Conservation (phyloP, 106 monocot genomes). For the Apostasia shenzhenica region DNA sequence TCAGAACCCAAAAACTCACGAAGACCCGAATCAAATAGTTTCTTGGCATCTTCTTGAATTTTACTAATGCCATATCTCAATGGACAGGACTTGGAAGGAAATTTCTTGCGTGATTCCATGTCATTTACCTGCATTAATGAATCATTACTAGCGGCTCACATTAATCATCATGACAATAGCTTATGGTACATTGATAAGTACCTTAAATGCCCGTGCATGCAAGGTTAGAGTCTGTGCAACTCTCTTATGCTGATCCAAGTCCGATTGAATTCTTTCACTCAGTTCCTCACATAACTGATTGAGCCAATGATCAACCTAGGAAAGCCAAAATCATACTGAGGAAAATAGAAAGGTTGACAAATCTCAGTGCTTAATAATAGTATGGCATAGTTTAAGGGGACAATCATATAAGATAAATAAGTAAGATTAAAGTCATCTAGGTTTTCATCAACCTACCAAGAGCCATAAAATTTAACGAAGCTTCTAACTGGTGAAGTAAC, state of each 20-base stretch:
- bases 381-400: no score
- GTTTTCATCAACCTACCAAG: no score
- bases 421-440: no score
- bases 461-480: no score
- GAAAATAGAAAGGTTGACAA: background rate
- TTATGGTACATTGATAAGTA: conserved; percentile 5
- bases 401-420: no score
- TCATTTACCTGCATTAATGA: conserved; percentile 41
- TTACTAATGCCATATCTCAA: conserved; percentile 78
- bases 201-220: conserved; percentile 77
- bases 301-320: conserved; percentile 83
- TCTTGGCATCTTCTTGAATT: conserved; percentile 94
- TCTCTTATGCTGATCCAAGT: conserved; percentile 77
- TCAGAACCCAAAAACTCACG: conserved; percentile 62
- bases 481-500: no score
- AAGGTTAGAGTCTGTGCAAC: conserved; percentile 79
- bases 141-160: background rate
- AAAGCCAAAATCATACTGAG: background rate
- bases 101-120: conserved; percentile 47
- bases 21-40: conserved; percentile 73
- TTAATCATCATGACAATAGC: background rate
- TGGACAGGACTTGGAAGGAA: conserved; percentile 92
- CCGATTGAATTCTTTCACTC: conserved; percentile 79
- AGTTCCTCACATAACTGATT: conserved; percentile 92
- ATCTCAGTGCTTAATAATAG: no score